A percentile compares a stretch with the other conserved stretches of the same genome.
phyloP scores from a whole-genome alignment of 768 basidiomycete species.

The Phylloporus arenicola region DNA sequence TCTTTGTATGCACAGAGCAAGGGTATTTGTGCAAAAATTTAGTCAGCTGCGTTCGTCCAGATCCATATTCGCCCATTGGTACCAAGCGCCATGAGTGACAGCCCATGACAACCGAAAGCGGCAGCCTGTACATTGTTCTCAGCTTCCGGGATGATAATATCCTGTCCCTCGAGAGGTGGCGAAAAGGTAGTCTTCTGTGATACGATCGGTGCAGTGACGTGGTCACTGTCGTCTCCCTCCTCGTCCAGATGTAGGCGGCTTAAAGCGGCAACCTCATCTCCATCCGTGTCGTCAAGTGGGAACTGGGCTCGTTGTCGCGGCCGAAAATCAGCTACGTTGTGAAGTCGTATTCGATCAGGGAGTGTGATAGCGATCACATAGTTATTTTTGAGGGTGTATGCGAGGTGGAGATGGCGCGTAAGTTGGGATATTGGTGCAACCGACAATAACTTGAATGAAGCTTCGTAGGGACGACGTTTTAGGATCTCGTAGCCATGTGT shows the following conservation, averaged over 20 bases:
- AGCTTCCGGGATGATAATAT: conserved; percentile 17
- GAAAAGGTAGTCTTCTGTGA: conserved; percentile 11
- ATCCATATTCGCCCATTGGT: conserved; percentile 20
- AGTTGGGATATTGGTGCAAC: conserved; percentile 40
- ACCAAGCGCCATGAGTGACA: conserved; percentile 21
- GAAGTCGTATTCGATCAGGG: conserved; percentile 36
- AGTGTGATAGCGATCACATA: conserved; percentile 49
- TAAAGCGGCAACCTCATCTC: conserved; percentile 17
- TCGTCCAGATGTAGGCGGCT: conserved; percentile 26
- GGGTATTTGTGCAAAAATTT: conserved; percentile 1
- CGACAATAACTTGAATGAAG: conserved; percentile 62
- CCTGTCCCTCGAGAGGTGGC: conserved; percentile 14
- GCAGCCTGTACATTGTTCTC: conserved; percentile 34
- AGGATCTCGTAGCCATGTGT: neutral
- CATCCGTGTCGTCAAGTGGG: conserved; percentile 31
- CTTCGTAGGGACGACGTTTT: conserved; percentile 30
- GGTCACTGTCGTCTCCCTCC: conserved; percentile 22
- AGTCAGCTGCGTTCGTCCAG: conserved; percentile 22
- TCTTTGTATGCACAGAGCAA: neutral
- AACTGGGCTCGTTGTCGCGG: conserved; percentile 41
- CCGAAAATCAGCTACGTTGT: conserved; percentile 44
- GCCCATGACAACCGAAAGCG: conserved; percentile 40
- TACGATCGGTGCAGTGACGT: neutral
- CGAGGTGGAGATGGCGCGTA: conserved; percentile 36
- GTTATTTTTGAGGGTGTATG: conserved; percentile 42